phyloP scores from a whole-genome alignment of 1,284 basidiomycete genomes.

The Boletus sp. region DNA sequence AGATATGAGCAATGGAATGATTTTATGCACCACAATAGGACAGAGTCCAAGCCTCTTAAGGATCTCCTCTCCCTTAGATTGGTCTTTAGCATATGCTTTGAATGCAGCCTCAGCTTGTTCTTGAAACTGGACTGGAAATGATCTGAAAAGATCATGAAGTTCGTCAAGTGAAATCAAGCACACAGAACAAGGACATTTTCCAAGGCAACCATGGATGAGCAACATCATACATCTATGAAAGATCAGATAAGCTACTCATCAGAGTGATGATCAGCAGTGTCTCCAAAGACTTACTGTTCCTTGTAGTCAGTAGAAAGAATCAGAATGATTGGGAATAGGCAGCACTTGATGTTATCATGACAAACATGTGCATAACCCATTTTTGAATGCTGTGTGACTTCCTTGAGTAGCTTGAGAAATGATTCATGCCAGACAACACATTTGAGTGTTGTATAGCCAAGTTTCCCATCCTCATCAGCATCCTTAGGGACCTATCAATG shows the following conservation, averaged over 20 bases:
- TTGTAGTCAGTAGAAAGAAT: slow-evolving; percentile 26
- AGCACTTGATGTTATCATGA: slow-evolving; percentile 8
- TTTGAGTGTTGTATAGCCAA: slow-evolving; percentile 40
- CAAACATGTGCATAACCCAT: slow-evolving; percentile 13
- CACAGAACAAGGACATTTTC: slow-evolving; percentile 20
- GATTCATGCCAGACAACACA: slow-evolving; percentile 37
- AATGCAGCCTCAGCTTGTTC: neutral
- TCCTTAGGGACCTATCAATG: slow-evolving; percentile 36
- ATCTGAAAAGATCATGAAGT: slow-evolving; percentile 12
- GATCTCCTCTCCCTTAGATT: neutral
- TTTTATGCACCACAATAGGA: neutral
- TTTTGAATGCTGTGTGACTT: neutral
- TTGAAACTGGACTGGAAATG: neutral
- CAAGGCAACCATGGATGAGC: slow-evolving; percentile 12
- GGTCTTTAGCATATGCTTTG: neutral
- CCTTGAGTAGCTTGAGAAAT: slow-evolving; percentile 24
- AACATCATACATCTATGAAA: slow-evolving; percentile 22
- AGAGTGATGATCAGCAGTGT: neutral
- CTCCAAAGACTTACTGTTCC: slow-evolving; percentile 20
- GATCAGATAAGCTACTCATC: neutral
- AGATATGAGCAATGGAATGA: neutral
- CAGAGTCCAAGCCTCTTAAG: neutral
- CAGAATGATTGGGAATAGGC: slow-evolving; percentile 19
- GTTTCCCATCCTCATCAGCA: slow-evolving; percentile 33
- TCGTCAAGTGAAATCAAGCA: slow-evolving; percentile 12